A percentile compares a stretch with the other conserved stretches of the same genome.
phyloP scores from a whole-genome alignment of 202 grass and related monocot species.

The Alloteropsis angusta region DNA sequence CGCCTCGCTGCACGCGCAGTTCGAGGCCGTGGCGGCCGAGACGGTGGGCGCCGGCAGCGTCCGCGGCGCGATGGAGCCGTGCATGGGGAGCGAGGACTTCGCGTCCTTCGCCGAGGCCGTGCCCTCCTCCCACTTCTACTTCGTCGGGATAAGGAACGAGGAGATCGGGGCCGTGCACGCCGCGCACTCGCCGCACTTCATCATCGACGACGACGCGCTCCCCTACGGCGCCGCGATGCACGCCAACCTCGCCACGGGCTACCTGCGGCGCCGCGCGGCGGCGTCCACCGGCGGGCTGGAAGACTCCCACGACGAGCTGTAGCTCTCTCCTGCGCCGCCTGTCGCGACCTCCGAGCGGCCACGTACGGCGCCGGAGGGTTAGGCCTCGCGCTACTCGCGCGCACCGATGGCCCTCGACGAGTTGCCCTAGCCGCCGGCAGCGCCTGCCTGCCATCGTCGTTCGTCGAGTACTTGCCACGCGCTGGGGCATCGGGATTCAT shows the following conservation, averaged over 20 bases:
- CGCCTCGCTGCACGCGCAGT: conserved; percentile 39
- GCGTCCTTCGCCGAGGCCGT: conserved; percentile 48
- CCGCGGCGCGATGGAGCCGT: background rate
- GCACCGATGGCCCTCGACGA: background rate
- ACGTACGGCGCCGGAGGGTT: background rate
- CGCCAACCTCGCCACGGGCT: conserved; percentile 56
- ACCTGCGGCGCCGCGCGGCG: conserved; percentile 30
- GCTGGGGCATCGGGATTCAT: background rate
- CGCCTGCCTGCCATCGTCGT: background rate
- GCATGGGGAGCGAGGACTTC: conserved; percentile 84
- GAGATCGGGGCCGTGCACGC: conserved; percentile 24
- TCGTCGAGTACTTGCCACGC: background rate
- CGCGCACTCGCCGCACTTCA: conserved; percentile 67
- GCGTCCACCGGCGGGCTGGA: background rate
- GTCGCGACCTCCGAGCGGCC: background rate
- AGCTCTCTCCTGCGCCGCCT: background rate
- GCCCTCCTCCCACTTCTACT: conserved; percentile 49
- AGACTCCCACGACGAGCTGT: conserved; percentile 19
- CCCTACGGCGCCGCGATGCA: conserved; percentile 70
- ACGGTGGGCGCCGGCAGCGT: conserved; percentile 36
- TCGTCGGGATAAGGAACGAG: conserved; percentile 49
- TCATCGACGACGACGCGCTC: conserved; percentile 55
- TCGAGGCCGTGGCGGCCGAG: conserved; percentile 35
- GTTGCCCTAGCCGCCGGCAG: background rate
- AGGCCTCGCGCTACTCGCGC: background rate